Evolutionary conservation across 352 stramenopile genomes (phyloP).

Genomic region (Pythium brachiatum): DNA sequence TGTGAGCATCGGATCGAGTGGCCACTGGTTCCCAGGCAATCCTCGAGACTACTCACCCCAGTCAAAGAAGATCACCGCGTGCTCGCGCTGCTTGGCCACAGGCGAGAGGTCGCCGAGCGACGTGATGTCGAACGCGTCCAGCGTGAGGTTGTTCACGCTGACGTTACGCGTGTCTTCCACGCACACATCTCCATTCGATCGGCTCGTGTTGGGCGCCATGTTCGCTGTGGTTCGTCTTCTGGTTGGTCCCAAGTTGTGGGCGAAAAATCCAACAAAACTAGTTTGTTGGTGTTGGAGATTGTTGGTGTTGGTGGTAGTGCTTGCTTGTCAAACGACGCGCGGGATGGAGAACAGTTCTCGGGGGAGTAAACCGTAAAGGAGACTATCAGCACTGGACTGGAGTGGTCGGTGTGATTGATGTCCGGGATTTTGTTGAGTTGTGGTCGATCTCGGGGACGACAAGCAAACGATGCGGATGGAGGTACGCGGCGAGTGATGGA

Average conservation of each 20-base stretch:
- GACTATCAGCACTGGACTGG: background rate
- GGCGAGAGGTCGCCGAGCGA: conserved; percentile 29
- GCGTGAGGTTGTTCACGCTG: conserved; percentile 31
- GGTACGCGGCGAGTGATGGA: background rate
- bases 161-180: conserved; percentile 50
- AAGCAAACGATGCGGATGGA: conserved; percentile 5
- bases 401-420: background rate
- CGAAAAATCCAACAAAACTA: background rate
- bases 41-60: conserved; percentile 49
- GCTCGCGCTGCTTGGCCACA: conserved; percentile 39
- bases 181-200: conserved; percentile 44
- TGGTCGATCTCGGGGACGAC: conserved; percentile 13
- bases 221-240: background rate
- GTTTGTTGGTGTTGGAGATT: background rate
- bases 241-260: background rate
- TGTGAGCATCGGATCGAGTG: conserved; percentile 1
- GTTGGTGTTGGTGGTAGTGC: background rate
- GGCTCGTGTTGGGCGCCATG: conserved; percentile 65
- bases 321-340: background rate
- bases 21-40: background rate
- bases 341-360: conserved; percentile 1
- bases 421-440: conserved; percentile 9
- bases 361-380: background rate
- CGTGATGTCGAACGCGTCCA: conserved; percentile 52
- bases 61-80: conserved; percentile 84